Conservation (phyloP, 768 basidiomycete species). For the Glaciozyma antarctica region DNA sequence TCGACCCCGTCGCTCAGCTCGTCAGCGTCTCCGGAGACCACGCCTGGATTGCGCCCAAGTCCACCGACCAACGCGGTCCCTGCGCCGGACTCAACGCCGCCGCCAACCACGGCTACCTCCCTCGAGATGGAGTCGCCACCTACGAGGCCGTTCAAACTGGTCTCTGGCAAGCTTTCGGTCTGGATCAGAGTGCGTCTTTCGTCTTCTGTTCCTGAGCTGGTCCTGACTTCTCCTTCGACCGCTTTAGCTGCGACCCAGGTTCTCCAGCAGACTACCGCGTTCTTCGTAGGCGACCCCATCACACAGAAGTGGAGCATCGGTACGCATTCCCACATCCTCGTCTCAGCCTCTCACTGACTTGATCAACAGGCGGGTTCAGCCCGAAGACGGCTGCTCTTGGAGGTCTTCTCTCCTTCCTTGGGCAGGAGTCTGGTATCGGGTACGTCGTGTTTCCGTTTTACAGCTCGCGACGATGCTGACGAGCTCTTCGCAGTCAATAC, state of each 20-base stretch:
- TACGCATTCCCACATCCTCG: no score
- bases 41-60: neutral
- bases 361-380: no score
- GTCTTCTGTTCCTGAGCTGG: neutral
- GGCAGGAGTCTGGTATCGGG: neutral
- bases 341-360: no score
- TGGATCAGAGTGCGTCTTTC: neutral
- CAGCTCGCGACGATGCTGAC: neutral
- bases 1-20: neutral
- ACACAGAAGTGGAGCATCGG: neutral
- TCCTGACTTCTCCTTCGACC: neutral
- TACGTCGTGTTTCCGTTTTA: neutral
- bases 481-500: neutral
- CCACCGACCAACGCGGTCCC: neutral
- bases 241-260: neutral
- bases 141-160: neutral
- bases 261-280: neutral
- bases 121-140: neutral
- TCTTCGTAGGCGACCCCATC: neutral
- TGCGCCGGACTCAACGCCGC: slow-evolving; percentile 1
- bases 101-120: neutral
- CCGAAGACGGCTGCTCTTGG: neutral
- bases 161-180: neutral
- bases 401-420: neutral
- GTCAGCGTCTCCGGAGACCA: neutral